A percentile compares a stretch with the other conserved stretches of the same genome.
phyloP scores from a whole-genome alignment of 768 basidiomycete species.

The Rhizopogon vinicolor region DNA sequence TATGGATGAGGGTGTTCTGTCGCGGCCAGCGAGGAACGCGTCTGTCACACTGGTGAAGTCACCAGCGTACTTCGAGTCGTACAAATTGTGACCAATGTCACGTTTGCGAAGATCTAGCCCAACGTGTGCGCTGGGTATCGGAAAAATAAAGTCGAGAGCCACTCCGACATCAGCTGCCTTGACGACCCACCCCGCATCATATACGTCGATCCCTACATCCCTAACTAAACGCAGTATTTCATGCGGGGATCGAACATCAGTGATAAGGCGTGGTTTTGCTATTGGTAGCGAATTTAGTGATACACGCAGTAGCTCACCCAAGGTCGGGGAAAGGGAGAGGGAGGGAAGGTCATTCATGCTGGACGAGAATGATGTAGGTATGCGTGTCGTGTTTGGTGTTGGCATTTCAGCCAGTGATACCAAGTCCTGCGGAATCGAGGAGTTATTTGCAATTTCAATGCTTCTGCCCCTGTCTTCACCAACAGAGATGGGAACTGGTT shows the following conservation, averaged over 20 bases:
- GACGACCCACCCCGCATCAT: constrained; percentile 73
- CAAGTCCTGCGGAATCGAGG: constrained; percentile 12
- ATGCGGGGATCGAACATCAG: constrained; percentile 58
- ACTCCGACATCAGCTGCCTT: constrained; percentile 64
- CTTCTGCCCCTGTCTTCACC: not conserved
- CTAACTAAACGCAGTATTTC: constrained; percentile 65
- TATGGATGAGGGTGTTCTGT: not conserved
- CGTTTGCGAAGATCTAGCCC: constrained; percentile 1
- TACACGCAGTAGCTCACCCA: constrained; percentile 44
- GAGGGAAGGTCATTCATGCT: not conserved
- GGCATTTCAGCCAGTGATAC: constrained; percentile 1
- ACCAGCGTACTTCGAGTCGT: constrained; percentile 46
- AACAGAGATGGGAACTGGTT: constrained; percentile 7
- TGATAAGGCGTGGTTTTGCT: constrained; percentile 60
- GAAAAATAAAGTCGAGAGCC: constrained; percentile 78
- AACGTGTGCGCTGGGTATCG: constrained; percentile 24
- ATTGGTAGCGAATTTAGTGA: constrained; percentile 54
- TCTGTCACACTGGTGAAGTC: constrained; percentile 51
- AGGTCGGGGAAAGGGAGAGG: constrained; percentile 1
- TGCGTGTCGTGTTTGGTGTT: constrained; percentile 6
- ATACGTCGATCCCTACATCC: constrained; percentile 67
- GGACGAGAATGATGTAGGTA: not conserved
- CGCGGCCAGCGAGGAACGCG: constrained; percentile 24
- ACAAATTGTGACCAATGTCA: constrained; percentile 73
- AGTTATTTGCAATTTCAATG: constrained; percentile 4